These are phyloP conservation scores for Talaromyces ruber DNA, from an alignment of 495 filamentous ascomycete genomes.

Conservation along the genomic window DNA sequence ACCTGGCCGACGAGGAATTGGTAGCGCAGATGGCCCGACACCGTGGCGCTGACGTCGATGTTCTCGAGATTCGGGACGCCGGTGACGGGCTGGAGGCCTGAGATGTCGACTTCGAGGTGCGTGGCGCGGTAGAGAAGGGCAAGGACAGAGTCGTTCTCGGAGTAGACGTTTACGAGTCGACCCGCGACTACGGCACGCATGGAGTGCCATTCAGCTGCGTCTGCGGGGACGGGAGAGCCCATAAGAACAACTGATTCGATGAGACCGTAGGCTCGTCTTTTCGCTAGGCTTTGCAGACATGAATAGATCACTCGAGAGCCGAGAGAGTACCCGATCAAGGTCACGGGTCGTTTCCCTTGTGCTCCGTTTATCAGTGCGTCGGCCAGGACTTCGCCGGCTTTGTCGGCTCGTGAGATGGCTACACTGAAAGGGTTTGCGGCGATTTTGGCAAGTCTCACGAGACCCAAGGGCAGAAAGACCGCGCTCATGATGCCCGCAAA, in stretches of 20 bases:
- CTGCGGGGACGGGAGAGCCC: constrained; percentile 69
- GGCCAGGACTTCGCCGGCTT: constrained; percentile 76
- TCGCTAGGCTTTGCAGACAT: constrained; percentile 67
- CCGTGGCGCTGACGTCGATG: constrained; percentile 60
- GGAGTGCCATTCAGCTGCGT: constrained; percentile 53
- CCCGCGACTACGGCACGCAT: constrained; percentile 66
- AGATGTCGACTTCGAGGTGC: constrained; percentile 67
- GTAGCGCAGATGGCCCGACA: constrained; percentile 66
- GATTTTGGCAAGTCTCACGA: constrained; percentile 71
- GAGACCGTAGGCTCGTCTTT: constrained; percentile 73
- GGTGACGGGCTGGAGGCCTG: constrained; percentile 60
- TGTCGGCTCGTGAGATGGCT: constrained; percentile 74
- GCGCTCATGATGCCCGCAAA: constrained; percentile 63
- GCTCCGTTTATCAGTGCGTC: constrained; percentile 82
- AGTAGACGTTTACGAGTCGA: constrained; percentile 69
- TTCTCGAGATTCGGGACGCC: constrained; percentile 65
- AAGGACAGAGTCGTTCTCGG: constrained; percentile 67
- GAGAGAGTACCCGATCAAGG: constrained; percentile 82
- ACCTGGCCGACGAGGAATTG: constrained; percentile 62
- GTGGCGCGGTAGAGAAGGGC: constrained; percentile 71
- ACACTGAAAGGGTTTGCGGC: constrained; percentile 88
- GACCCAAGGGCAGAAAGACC: constrained; percentile 64
- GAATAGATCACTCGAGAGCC: constrained; percentile 82
- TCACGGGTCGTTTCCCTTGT: constrained; percentile 84
- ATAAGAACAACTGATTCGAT: constrained; percentile 80